Base-by-base conservation (phyloP, 2,329 filamentous ascomycete species). In the Biscogniauxia sp. region DNA sequence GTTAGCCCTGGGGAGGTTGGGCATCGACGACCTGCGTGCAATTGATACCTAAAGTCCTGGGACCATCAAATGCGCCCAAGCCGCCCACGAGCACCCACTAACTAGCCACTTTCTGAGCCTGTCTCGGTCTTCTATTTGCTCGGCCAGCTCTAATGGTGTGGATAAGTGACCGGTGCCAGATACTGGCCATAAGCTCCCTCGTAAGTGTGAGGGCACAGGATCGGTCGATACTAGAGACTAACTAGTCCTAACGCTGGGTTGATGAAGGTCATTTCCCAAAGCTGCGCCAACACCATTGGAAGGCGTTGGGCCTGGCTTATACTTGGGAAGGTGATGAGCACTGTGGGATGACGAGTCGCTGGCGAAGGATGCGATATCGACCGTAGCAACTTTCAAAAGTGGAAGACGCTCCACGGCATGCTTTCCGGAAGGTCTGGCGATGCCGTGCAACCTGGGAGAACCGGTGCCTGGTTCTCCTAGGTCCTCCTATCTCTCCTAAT, bases 31-130 rank as follows among this genome's bases (percentile, higher is more conserved):
- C 62, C 64, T 69, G 64, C 64, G 66, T 66, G 62, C 54, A 57
- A 68, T 70, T 71, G 68, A 65, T 68, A 71, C 70, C 69, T 70
- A 66, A 71, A 26, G 60, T 53, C 57, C 59, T 61, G 51, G 55
- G 53, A 56, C 60, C 60, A 65, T n/a, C n/a, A n/a, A n/a, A n/a
- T 45, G 37, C 37, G 37, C 37, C 37, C 37, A 45, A 45, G 37
- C 37, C 17, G 63, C 59, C 62, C 61, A 62, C 66, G 60, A 58
- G 59, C 64, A 62, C 69, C 68, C 69, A 68, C 66, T 64, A 66
- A 64, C 63, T 62, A 58, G 58, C 53, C 61, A 66, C 64, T 66
- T 62, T 45, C 37, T 32, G 61, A 64, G 56, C 60, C 26, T 56
- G 15, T 62, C 53, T 69, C 57, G 54, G 54, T 54, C 64, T 60